Evolutionary conservation across 2,329 filamentous ascomycete species (phyloP).

Genomic region (Colletotrichum coccodes): DNA sequence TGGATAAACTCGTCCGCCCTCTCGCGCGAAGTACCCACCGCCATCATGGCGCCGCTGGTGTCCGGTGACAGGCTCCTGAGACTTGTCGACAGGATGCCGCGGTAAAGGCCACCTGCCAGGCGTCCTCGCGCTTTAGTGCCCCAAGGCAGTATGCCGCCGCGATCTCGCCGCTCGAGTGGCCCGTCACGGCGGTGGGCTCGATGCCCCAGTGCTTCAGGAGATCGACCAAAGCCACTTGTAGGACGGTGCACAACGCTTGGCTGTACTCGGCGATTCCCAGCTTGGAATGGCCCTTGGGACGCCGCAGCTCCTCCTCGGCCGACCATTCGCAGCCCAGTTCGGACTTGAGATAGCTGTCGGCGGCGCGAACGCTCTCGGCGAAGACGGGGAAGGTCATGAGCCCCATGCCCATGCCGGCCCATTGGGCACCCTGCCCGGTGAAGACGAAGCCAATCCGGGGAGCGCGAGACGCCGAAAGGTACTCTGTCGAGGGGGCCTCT

Average conservation of each 20-base stretch:
- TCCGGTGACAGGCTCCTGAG: background rate
- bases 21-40: background rate
- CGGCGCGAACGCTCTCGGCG: background rate
- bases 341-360: background rate
- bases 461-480: too few relatives aligned
- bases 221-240: conserved; percentile 53
- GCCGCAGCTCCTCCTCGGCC: conserved; percentile 23
- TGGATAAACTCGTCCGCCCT: background rate
- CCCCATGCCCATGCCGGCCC: too few relatives aligned
- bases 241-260: conserved; percentile 52
- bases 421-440: too few relatives aligned
- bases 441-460: too few relatives aligned
- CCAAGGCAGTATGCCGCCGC: conserved; percentile 52
- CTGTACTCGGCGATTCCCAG: conserved; percentile 25
- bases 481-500: too few relatives aligned
- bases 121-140: conserved; percentile 33
- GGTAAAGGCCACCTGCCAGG: conserved; percentile 48
- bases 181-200: conserved; percentile 41
- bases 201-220: conserved; percentile 42
- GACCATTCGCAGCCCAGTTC: conserved; percentile 35
- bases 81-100: background rate
- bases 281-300: conserved; percentile 33
- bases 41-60: background rate
- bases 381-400: too few relatives aligned
- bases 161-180: conserved; percentile 51